Conservation (phyloP, 2,329 filamentous ascomycete genomes). For the Talaromyces sp. region DNA sequence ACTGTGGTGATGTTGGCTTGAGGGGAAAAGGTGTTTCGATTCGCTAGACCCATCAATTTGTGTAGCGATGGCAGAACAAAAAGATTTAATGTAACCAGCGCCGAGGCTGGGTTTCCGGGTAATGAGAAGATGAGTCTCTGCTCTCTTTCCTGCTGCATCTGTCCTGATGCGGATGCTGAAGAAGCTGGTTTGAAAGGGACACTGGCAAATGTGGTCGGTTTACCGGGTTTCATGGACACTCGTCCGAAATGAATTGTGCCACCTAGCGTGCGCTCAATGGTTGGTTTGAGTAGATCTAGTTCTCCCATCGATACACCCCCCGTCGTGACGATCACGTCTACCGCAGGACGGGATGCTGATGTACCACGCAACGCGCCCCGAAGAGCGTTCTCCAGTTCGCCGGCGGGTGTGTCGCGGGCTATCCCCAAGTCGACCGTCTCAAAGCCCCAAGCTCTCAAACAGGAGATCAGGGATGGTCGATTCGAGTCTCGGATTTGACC, state of each 20-base stretch:
- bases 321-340: conserved; percentile 83
- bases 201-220: conserved; percentile 94
- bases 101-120: conserved; percentile 90
- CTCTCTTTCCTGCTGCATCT: conserved; percentile 52
- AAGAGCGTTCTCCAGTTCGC: conserved; percentile 71
- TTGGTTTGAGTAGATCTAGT: conserved; percentile 92
- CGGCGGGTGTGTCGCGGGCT: conserved; percentile 56
- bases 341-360: conserved; percentile 38
- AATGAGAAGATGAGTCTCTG: conserved; percentile 79
- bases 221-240: conserved; percentile 96
- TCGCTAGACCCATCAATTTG: conserved; percentile 63
- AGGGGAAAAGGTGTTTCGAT: background rate
- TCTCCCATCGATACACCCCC: conserved; percentile 98
- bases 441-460: conserved; percentile 70
- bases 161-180: background rate
- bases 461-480: conserved; percentile 78
- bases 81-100: conserved; percentile 87
- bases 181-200: conserved; percentile 59
- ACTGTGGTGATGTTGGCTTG: background rate
- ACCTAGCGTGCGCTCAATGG: conserved; percentile 82
- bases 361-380: conserved; percentile 65
- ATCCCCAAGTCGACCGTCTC: conserved; percentile 83
- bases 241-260: conserved; percentile 95
- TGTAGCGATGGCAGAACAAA: conserved; percentile 89
- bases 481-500: conserved; percentile 96